phyloP scores from a whole-genome alignment of 345 rosid genomes.

The Syzygium grande region DNA sequence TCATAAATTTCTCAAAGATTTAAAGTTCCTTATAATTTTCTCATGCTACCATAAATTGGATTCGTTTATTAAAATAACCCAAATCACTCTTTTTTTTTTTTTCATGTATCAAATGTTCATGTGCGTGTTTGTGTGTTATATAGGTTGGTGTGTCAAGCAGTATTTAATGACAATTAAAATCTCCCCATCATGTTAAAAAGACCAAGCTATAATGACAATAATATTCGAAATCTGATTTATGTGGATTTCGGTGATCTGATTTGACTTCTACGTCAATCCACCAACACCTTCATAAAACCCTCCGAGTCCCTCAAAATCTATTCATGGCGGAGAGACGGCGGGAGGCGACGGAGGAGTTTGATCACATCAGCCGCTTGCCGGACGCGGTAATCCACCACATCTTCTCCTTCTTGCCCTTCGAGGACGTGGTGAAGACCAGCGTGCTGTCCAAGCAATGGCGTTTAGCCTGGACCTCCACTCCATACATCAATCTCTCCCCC shows the following conservation, averaged over 20 bases:
- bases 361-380: not conserved
- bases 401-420: not conserved
- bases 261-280: not conserved
- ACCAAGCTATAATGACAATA: not conserved
- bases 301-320: not conserved
- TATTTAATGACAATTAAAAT: not conserved
- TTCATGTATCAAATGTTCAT: not conserved
- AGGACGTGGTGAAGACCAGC: not conserved
- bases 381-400: not conserved
- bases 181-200: fast-evolving
- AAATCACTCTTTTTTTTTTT: not conserved
- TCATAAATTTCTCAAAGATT: not conserved
- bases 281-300: not conserved
- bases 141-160: not conserved
- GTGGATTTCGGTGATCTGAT: not conserved
- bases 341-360: not conserved
- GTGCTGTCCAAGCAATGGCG: not conserved
- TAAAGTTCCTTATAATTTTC: too few species aligned
- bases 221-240: not conserved
- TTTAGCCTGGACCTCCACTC: not conserved
- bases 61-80: not conserved
- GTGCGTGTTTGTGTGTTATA: not conserved
- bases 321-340: not conserved
- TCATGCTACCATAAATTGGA: not conserved
- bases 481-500: not conserved